Base-by-base conservation (phyloP, 306 rosid species). In the Dicorynia guianensis region DNA sequence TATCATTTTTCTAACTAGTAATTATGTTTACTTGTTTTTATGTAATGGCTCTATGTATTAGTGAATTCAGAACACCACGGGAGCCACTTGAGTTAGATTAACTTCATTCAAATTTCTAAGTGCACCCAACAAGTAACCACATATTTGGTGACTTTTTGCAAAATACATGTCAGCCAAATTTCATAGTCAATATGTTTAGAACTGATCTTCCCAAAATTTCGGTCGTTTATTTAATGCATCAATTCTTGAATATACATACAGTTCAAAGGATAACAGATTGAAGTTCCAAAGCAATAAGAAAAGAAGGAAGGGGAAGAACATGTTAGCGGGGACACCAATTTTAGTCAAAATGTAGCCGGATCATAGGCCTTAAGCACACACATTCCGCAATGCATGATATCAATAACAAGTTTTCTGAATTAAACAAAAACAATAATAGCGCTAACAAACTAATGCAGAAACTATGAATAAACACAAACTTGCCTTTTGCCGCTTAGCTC, bases 401-500 rank as follows among this genome's bases (percentile, higher is more conserved):
- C 63, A 50, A 18, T 17, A 3, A 25, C 52, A 49, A 33, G 66
- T 12, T 60, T 9, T 25, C 63, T 30, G 61, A 60, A 69, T 53
- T 18, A 49, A 58, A 36, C 14, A 4, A 70, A 57, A 36, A 6
- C 1, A 55, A 5, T 58, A 44, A n/a, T 1, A 25, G 1, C 8
- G 0, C 7, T 0, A 11, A 66, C 10, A 35, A 0, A 48, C n/a
- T 38, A 3, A 7, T 6, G 13, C 11, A 56, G 19, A 70, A 43
- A 57, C 17, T 2, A 53, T 2, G 34, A 63, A 43, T 7, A 50
- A 76, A 12, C 18, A 57, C 34, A 67, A 77, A 71, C 87, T 42
- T 78, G 90, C 98, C 97, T 90, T 92, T 73, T 86, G 98, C 67
- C 98, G 91, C 83, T 89, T 92, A 52, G 89, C 89, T 83, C 83